These are phyloP conservation scores for Polyporus arcularius DNA, from an alignment of 768 basidiomycete species.

Conservation along the genomic window DNA sequence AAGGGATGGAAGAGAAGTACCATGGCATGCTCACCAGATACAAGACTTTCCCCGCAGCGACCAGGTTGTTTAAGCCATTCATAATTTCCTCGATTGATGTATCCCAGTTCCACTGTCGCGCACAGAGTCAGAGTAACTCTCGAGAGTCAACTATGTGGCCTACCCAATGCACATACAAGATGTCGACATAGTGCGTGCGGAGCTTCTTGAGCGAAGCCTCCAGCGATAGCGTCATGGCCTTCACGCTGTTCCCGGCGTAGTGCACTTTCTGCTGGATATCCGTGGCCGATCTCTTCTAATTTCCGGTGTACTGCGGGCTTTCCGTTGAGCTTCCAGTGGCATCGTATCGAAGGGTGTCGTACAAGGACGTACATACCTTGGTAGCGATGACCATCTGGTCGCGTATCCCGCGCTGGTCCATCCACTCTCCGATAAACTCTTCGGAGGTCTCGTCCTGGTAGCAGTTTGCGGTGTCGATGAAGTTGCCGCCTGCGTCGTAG, in stretches of 20 bases:
- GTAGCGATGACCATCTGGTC: slow-evolving; percentile 34
- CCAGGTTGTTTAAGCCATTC: slow-evolving; percentile 53
- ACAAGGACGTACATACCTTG: no score
- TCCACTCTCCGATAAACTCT: slow-evolving; percentile 41
- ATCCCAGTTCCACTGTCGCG: slow-evolving; percentile 49
- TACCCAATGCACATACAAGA: slow-evolving; percentile 48
- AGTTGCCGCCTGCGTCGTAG: slow-evolving; percentile 48
- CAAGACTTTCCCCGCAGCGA: slow-evolving; percentile 50
- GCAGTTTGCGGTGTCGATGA: slow-evolving; percentile 46
- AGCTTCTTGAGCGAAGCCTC: slow-evolving; percentile 41
- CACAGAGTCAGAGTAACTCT: slow-evolving; percentile 34
- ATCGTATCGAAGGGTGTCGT: no score
- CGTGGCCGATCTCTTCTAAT: no score
- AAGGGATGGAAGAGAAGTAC: not conserved
- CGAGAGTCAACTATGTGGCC: slow-evolving; percentile 32
- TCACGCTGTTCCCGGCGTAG: slow-evolving; percentile 42
- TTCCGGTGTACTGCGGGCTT: no score
- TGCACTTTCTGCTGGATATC: slow-evolving; percentile 6
- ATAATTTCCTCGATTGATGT: slow-evolving; percentile 59
- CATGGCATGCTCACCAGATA: slow-evolving; percentile 24
- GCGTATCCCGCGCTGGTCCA: slow-evolving; percentile 34
- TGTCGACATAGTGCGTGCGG: slow-evolving; percentile 45
- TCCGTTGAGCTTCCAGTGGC: no score
- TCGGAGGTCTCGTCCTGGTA: slow-evolving; percentile 22
- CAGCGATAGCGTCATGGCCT: slow-evolving; percentile 37